These are phyloP conservation scores for Melampsora americana DNA, from an alignment of 1,284 basidiomycete genomes.

Conservation along the genomic window DNA sequence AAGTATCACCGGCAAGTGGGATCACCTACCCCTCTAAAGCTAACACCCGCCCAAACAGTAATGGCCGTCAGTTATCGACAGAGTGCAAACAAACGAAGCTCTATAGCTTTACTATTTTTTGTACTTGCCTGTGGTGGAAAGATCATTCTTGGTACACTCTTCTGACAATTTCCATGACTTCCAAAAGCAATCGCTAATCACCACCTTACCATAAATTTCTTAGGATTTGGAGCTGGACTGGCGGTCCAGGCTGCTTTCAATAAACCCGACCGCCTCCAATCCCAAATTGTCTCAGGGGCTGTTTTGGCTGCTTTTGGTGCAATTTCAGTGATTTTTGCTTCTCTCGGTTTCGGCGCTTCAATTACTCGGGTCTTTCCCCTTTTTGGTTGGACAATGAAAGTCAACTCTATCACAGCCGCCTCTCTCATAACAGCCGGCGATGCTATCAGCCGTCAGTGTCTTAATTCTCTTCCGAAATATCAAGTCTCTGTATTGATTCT, in stretches of 20 bases:
- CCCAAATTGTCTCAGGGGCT: not conserved
- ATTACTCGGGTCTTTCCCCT: not conserved
- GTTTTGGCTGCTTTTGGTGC: not conserved
- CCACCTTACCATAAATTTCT: not conserved
- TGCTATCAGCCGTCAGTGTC: constrained; percentile 4
- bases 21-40: too few relatives aligned
- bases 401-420: not conserved
- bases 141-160: not conserved
- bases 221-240: constrained; percentile 6
- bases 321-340: not conserved
- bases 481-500: not conserved
- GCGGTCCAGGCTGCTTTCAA: not conserved
- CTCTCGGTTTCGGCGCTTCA: not conserved
- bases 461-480: not conserved
- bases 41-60: not conserved
- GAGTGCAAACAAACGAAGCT: not conserved
- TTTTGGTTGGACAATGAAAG: constrained; percentile 3
- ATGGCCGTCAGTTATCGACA: not conserved
- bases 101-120: not conserved
- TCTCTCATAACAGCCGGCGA: not conserved
- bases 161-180: not conserved
- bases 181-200: not conserved
- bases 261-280: not conserved
- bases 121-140: not conserved
- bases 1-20: too few relatives aligned